A percentile compares a stretch with the other conserved stretches of the same genome.
These are phyloP conservation scores for Pseudopithomyces maydicus DNA, from an alignment of 2,329 filamentous ascomycete species.

Conservation along the genomic window DNA sequence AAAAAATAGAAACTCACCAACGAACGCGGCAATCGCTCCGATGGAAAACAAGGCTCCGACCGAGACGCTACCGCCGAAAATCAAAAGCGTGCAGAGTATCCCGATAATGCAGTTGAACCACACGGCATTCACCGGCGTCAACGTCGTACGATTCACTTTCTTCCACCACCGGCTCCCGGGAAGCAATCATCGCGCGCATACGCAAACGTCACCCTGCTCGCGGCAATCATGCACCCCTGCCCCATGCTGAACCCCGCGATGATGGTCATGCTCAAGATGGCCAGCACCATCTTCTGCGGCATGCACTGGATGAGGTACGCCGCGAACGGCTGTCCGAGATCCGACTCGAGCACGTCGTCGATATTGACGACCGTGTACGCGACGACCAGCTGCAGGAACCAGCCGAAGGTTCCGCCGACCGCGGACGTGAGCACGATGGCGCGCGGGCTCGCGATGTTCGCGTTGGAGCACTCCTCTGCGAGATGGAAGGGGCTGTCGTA, in stretches of 20 bases:
- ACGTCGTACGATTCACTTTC: constrained; percentile 63
- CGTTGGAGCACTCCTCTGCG: constrained; percentile 77
- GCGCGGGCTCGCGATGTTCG: constrained; percentile 70
- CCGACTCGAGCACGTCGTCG: constrained; percentile 60
- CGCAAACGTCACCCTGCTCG: constrained; percentile 71
- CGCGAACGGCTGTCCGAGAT: constrained; percentile 72
- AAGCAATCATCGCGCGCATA: constrained; percentile 76
- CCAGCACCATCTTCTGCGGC: constrained; percentile 63
- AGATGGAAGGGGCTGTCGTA: constrained; percentile 74
- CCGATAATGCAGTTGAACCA: constrained; percentile 69
- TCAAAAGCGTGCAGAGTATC: constrained; percentile 64
- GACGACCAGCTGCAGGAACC: constrained; percentile 74
- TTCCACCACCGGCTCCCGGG: constrained; percentile 63
- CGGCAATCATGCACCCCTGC: constrained; percentile 72
- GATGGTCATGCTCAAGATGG: constrained; percentile 69
- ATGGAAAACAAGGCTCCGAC: constrained; percentile 73
- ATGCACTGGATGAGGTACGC: constrained; percentile 71
- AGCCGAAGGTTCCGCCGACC: constrained; percentile 70
- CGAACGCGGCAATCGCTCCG: constrained; percentile 70
- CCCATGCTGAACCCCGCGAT: constrained; percentile 74
- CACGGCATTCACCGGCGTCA: constrained; percentile 73
- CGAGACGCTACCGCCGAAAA: constrained; percentile 67
- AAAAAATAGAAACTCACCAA: constrained; percentile 43
- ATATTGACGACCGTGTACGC: constrained; percentile 74
- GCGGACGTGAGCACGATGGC: constrained; percentile 73